phyloP scores from a whole-genome alignment of 2,329 filamentous ascomycete species.

The Mycocentrospora acerina region DNA sequence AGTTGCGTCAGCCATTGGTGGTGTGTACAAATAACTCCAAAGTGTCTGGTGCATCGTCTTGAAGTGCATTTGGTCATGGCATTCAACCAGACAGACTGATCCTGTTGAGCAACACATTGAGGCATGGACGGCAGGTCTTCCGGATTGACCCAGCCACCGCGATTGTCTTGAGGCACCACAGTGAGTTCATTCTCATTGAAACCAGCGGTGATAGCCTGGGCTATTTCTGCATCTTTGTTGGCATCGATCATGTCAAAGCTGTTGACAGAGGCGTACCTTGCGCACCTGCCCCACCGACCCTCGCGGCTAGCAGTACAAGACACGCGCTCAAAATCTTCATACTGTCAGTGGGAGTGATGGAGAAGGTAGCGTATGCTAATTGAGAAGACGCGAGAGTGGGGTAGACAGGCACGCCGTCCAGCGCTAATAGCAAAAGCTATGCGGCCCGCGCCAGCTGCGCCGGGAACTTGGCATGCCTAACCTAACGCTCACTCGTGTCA shows the following conservation, averaged over 20 bases:
- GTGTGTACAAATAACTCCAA: constrained; percentile 35
- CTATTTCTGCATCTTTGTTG: neutral
- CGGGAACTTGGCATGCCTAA: no score
- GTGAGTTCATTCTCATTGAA: neutral
- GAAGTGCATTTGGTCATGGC: constrained; percentile 35
- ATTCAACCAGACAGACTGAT: constrained; percentile 31
- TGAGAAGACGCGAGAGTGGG: no score
- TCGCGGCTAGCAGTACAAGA: neutral
- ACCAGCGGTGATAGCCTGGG: neutral
- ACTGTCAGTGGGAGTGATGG: no score
- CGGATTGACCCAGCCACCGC: constrained; percentile 36
- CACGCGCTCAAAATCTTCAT: neutral
- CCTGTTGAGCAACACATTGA: constrained; percentile 40
- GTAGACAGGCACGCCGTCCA: no score
- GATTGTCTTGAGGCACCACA: neutral
- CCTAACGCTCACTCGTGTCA: no score
- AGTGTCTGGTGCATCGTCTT: constrained; percentile 32
- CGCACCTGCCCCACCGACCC: neutral
- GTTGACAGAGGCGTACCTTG: neutral
- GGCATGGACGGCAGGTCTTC: constrained; percentile 38
- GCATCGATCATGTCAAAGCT: neutral
- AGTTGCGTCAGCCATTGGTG: constrained; percentile 37
- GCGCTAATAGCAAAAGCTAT: no score
- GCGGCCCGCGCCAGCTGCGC: no score
- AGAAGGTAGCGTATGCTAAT: no score